A percentile compares a stretch with the other conserved stretches of the same genome.
phyloP scores from a whole-genome alignment of 305 asterid species.

The Fraxinus dipetala region DNA sequence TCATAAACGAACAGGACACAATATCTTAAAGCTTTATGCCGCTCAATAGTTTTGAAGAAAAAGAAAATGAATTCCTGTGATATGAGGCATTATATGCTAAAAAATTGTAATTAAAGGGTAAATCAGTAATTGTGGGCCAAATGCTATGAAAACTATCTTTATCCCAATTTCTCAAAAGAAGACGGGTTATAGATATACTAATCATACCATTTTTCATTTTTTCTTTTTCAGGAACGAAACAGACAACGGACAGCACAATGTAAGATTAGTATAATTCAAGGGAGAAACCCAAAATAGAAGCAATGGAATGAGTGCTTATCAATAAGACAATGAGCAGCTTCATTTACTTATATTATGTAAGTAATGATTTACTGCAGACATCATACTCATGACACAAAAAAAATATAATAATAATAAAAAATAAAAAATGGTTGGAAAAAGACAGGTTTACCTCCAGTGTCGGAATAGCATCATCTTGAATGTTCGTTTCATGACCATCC shows the following conservation, averaged over 20 bases:
- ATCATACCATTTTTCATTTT: neutral
- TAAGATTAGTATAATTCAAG: neutral
- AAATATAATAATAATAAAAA: neutral
- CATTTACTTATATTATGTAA: slow-evolving; percentile 10
- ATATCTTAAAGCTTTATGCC: neutral
- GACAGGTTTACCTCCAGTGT: slow-evolving; percentile 60
- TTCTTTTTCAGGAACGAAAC: neutral
- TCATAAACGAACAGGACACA: neutral
- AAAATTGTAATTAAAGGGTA: neutral
- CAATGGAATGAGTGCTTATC: neutral
- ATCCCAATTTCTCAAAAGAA: neutral
- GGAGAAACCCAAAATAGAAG: neutral
- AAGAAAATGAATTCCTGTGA: neutral
- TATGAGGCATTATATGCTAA: neutral
- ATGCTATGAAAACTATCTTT: neutral
- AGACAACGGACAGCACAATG: slow-evolving; percentile 1
- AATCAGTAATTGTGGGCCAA: neutral
- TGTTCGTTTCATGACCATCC: slow-evolving; percentile 39
- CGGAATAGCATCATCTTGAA: slow-evolving; percentile 41
- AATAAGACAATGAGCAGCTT: slow-evolving; percentile 12
- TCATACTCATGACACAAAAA: neutral
- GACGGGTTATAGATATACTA: neutral
- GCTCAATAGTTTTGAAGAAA: neutral
- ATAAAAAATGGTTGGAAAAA: slow-evolving; percentile 15
- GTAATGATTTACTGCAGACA: slow-evolving; percentile 4